Evolutionary conservation across 805 yeast genomes (phyloP).

Genomic region (Candida wancherniae): DNA sequence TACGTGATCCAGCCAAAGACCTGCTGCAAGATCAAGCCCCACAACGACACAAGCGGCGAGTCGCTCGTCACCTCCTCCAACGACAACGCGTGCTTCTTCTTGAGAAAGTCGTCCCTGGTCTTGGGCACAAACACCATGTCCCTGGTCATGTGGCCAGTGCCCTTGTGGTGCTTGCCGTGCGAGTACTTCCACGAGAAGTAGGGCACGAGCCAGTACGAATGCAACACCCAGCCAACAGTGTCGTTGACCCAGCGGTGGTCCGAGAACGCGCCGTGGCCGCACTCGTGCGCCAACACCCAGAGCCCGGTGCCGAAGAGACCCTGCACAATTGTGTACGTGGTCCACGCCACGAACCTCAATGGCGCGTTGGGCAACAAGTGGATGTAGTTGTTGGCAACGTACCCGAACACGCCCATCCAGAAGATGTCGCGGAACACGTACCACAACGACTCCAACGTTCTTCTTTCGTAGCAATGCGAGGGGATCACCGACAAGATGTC

Average conservation of each 20-base stretch:
- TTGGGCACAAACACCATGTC: constrained; percentile 85
- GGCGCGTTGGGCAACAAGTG: constrained; percentile 30
- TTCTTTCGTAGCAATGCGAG: constrained; percentile 65
- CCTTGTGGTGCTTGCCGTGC: constrained; percentile 87
- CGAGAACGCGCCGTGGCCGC: constrained; percentile 85
- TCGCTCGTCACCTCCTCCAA: constrained; percentile 63
- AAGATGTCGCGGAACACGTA: constrained; percentile 67
- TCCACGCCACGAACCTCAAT: constrained; percentile 56
- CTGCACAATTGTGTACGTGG: constrained; percentile 45
- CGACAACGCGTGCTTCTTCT: constrained; percentile 30
- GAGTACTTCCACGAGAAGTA: constrained; percentile 83
- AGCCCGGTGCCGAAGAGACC: constrained; percentile 73
- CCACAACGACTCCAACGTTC: constrained; percentile 47
- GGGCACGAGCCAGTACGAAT: constrained; percentile 75
- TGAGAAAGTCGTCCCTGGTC: constrained; percentile 53
- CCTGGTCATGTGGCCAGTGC: constrained; percentile 75
- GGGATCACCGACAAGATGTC: constrained; percentile 72
- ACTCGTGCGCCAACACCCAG: constrained; percentile 88
- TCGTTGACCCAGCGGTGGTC: constrained; percentile 72
- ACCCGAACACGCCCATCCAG: constrained; percentile 45
- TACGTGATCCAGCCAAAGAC: constrained; percentile 72
- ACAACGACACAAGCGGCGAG: constrained; percentile 64
- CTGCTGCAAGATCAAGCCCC: constrained; percentile 59
- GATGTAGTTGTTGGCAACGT: constrained; percentile 49
- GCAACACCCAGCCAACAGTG: constrained; percentile 77